Base-by-base conservation (phyloP, 2,329 filamentous ascomycete species). In the Diaporthe humulicola region DNA sequence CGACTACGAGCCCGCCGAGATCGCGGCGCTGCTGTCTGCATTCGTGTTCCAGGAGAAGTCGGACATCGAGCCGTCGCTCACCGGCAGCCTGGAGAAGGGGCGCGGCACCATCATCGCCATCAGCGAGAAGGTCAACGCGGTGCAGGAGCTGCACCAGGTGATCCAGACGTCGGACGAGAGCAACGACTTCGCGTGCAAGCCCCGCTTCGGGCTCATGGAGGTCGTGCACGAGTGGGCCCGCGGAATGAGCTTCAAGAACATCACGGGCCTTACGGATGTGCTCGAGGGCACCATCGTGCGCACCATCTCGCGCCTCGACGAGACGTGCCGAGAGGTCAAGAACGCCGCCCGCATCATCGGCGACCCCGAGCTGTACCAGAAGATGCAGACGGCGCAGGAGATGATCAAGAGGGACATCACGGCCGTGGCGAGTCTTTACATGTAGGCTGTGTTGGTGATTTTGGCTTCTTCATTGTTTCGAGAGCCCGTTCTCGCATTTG, bases 31-130 rank as follows among this genome's bases (percentile, higher is more conserved):
- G 4, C 89, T 99, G 3, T 98, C 96, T 0, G 92, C 94, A 1
- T 99, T 99, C 82, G 96, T 99, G 2, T 99, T 99, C 87, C 95
- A 98, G 82, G 97, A 99, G 82, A 98, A 98, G 86, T 98, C 97
- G 0, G 93, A 95, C 36, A 90, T 90, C 8, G 91, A 93, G 25
- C 96, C 97, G 0, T 94, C 92, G 5, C 87, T 99, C 74, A 97
- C 95, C 0, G 91, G 93, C 5, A 93, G 92, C 69, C 90, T 99
- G 15, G 93, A 98, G 81, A 91, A 91, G 38, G 97, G 96, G 15
- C 93, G 94, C 80, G 92, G 94, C 75, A 95, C 93, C 12, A 98
- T 99, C 78, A 91, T 98, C 76, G 91, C 92, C 76, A 97, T 99
- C 61, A 94, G 95, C 7, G 95, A 98, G 81, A 97, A 96, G 83